Evolutionary conservation across 352 stramenopile genomes (phyloP).

Genomic region (Phytopythium delawarense): DNA sequence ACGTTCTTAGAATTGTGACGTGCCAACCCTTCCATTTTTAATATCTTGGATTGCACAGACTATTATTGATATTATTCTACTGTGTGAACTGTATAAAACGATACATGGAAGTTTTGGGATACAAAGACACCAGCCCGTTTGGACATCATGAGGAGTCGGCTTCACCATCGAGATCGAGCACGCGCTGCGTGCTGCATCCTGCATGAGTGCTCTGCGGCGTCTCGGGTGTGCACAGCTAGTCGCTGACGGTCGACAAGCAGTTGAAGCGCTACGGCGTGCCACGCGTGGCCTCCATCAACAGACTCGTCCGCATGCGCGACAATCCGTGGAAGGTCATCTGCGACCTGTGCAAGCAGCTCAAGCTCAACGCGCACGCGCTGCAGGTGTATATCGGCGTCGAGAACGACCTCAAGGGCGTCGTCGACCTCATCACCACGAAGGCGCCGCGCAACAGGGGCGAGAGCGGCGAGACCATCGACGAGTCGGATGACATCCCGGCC

Average conservation of each 20-base stretch:
- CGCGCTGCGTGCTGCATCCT: constrained; percentile 98
- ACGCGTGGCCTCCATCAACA: constrained; percentile 99
- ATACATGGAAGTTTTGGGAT: no score
- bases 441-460: constrained; percentile 91
- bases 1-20: no score
- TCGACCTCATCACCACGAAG: constrained; percentile 95
- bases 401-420: constrained; percentile 91
- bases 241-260: constrained; percentile 98
- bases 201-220: constrained; percentile 91
- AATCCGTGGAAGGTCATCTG: constrained; percentile 95
- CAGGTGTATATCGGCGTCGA: constrained; percentile 98
- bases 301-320: constrained; percentile 96
- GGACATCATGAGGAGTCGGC: no score
- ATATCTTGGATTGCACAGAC: no score
- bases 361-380: constrained; percentile 95
- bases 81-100: no score
- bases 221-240: constrained; percentile 97
- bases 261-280: no score
- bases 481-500: constrained; percentile 88
- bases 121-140: no score
- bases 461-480: constrained; percentile 83
- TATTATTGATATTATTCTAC: no score
- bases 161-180: constrained; percentile 99
- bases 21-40: no score
- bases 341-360: constrained; percentile 95